Evolutionary conservation across 2,329 filamentous ascomycete species (phyloP), one percentile per base, ranked within the genome.

Genomic region (Fusarium subtropicale): DNA sequence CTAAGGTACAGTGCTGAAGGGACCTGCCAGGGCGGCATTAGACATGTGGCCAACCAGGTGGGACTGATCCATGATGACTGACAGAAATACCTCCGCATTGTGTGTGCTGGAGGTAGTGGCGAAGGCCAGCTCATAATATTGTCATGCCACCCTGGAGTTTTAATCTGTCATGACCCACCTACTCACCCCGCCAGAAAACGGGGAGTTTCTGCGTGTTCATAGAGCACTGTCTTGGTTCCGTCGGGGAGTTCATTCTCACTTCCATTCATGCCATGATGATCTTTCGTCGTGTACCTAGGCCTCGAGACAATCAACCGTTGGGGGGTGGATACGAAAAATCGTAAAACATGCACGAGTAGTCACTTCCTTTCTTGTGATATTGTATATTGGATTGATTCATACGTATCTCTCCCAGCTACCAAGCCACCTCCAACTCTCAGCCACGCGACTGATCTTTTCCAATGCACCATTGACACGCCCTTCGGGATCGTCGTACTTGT

Each of bases 401-500:
- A 74, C 73, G 64, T 78, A 77, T 59, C 76, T 75, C 55, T 84
- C 82, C 90, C 90, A 92, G 75, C 90, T 92, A 6, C 91, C 91
- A 73, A 92, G 77, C 88, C 90, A 92, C 75, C 90, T 85, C 83
- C 86, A 91, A 47, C 80, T 84, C 77, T 87, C 81, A n/a, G 88
- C 88, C 66, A 88, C 86, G 31, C 76, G 77, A 2, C 80, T 81
- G 69, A 94, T 82, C 68, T 86, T 86, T 52, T 81, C 81, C 76
- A 94, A 78, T 28, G 89, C 91, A 24, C 79, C 80, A 61, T 87
- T 84, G 18, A 94, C 90, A 64, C 84, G 83, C 5, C 84, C 86
- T 54, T 85, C 83, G 3, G 83, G 82, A 72, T 88, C 88, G 22
- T 78, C 72, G 55, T 76, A 66, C 62, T 71, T 79, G 77, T 88